Evolutionary conservation across 352 stramenopile genomes (phyloP).

Genomic region (Globisporangium paroecandrum): DNA sequence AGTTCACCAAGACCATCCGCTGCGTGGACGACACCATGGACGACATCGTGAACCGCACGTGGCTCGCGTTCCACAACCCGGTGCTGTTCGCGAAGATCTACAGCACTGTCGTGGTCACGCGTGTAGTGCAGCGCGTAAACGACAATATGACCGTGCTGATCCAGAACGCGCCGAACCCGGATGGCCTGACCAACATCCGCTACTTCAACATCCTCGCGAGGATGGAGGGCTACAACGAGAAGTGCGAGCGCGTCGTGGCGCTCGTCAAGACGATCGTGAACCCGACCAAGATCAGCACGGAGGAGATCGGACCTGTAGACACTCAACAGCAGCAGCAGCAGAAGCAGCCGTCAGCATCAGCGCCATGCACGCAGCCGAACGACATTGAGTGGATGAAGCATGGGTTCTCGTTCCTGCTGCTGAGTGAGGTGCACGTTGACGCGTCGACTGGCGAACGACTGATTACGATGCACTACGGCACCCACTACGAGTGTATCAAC

Average conservation of each 20-base stretch:
- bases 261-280: constrained; percentile 47
- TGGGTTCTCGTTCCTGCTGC: constrained; percentile 39
- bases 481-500: constrained; percentile 41
- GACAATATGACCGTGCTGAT: constrained; percentile 37
- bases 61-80: constrained; percentile 35
- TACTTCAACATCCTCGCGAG: constrained; percentile 45
- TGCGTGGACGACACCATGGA: constrained; percentile 36
- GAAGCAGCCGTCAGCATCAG: neutral
- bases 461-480: constrained; percentile 36
- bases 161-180: constrained; percentile 34
- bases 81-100: constrained; percentile 39
- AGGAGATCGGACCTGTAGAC: neutral
- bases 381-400: constrained; percentile 49
- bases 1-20: constrained; percentile 39
- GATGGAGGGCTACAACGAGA: constrained; percentile 25
- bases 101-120: constrained; percentile 33
- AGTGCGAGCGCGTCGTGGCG: constrained; percentile 31
- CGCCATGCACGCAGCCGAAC: constrained; percentile 17
- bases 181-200: constrained; percentile 27
- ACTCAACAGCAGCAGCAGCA: neutral
- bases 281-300: constrained; percentile 7
- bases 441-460: constrained; percentile 2
- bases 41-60: constrained; percentile 39
- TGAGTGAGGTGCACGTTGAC: constrained; percentile 23
- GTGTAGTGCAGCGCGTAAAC: constrained; percentile 35